Conservation (phyloP, 306 rosid species). For the Mimosa bimucronata region DNA sequence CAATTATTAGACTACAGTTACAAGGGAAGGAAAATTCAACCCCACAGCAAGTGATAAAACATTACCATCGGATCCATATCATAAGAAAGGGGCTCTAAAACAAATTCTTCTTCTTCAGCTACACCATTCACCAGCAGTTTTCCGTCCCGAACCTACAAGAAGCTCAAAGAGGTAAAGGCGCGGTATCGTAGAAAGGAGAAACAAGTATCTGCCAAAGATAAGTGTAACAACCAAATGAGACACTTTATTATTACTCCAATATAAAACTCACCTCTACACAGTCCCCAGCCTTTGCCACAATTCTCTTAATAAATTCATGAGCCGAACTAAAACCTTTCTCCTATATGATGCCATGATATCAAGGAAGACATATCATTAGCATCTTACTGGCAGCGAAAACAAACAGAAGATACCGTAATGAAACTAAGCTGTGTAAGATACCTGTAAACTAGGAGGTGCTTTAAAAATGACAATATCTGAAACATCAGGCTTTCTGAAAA, state of each 20-base stretch:
- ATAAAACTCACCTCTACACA: constrained; percentile 64
- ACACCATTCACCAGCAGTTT: constrained; percentile 77
- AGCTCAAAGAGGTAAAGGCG: constrained; percentile 20
- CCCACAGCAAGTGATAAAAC: neutral
- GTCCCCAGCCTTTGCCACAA: constrained; percentile 96
- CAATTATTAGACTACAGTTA: constrained; percentile 15
- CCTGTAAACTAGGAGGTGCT: constrained; percentile 85
- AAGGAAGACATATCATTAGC: constrained; percentile 28
- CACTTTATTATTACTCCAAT: neutral
- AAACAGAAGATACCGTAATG: constrained; percentile 4
- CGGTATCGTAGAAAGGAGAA: neutral
- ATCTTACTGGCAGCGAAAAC: neutral
- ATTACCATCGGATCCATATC: constrained; percentile 78
- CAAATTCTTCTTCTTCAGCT: constrained; percentile 71
- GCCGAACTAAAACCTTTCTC: constrained; percentile 63
- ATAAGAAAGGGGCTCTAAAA: constrained; percentile 81
- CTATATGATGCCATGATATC: constrained; percentile 45
- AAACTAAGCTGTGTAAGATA: constrained; percentile 30
- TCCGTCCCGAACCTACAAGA: constrained; percentile 69
- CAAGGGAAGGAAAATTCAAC: neutral
- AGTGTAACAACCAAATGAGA: neutral
- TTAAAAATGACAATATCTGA: constrained; percentile 90
- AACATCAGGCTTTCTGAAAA: constrained; percentile 85
- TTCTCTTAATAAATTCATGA: constrained; percentile 82
- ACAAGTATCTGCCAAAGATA: neutral